A percentile compares a stretch with the other conserved stretches of the same genome.
Evolutionary conservation across 2,329 filamentous ascomycete genomes (phyloP).

Genomic region (Xylariaceae sp.): DNA sequence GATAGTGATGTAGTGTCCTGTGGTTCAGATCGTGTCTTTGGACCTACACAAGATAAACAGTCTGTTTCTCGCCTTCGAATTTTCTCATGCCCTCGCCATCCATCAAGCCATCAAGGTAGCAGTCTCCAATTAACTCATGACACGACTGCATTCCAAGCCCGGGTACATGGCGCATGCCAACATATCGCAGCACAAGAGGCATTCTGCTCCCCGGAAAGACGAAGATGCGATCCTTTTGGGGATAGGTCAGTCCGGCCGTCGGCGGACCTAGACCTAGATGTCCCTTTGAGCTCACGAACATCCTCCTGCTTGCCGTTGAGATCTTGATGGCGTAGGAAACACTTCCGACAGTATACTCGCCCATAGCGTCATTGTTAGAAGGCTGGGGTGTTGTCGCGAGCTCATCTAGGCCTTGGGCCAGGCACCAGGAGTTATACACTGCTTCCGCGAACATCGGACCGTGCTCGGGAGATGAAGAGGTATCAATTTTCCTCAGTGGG

Average conservation of each 20-base stretch:
- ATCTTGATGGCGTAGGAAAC: conserved; percentile 7
- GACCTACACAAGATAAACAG: conserved; percentile 11
- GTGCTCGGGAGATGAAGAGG: background rate
- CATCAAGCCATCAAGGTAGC: conserved; percentile 9
- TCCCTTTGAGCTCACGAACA: conserved; percentile 7
- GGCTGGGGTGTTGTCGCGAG: background rate
- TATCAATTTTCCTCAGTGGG: background rate
- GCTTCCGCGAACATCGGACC: background rate
- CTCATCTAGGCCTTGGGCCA: conserved; percentile 1
- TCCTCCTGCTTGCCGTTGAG: conserved; percentile 4
- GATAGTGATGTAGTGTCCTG: too few species aligned
- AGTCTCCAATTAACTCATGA: conserved; percentile 8
- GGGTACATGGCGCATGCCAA: conserved; percentile 8
- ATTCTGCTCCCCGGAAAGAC: conserved; percentile 9
- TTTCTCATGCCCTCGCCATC: conserved; percentile 5
- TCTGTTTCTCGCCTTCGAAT: conserved; percentile 5
- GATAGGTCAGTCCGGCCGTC: background rate
- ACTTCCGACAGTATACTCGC: background rate
- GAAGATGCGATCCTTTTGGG: conserved; percentile 6
- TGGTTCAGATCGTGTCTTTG: too few species aligned
- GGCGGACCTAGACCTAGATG: conserved; percentile 7
- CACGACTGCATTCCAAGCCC: conserved; percentile 8
- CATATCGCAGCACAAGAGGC: conserved; percentile 6
- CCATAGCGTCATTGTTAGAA: background rate
- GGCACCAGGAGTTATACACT: conserved; percentile 7